Conservation (phyloP, 2,329 filamentous ascomycete genomes). For the Aaosphaeria pasadenensis region DNA sequence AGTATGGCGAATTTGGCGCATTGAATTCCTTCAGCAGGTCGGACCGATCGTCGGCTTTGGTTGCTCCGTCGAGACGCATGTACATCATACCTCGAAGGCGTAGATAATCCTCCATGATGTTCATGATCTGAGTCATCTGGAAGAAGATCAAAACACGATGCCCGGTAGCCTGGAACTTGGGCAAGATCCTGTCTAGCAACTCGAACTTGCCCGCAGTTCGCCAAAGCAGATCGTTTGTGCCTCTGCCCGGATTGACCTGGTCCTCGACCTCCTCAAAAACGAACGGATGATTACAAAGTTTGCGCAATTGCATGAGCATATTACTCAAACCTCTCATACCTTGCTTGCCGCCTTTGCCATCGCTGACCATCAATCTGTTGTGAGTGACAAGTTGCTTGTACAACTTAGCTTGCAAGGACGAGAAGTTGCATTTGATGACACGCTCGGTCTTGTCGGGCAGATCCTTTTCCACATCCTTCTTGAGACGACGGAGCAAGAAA, state of each 20-base stretch:
- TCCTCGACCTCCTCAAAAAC: slow-evolving; percentile 98
- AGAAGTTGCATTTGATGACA: slow-evolving; percentile 99
- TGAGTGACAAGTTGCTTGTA: slow-evolving; percentile 98
- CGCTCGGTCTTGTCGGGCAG: slow-evolving; percentile 98
- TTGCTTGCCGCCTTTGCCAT: slow-evolving; percentile 93
- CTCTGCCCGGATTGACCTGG: slow-evolving; percentile 87
- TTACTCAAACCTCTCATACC: slow-evolving; percentile 94
- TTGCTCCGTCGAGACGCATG: slow-evolving; percentile 90
- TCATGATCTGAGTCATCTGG: slow-evolving; percentile 99
- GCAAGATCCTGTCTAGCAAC: slow-evolving; percentile 83
- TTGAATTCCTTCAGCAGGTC: slow-evolving; percentile 89
- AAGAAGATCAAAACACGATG: slow-evolving; percentile 99
- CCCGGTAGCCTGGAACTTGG: slow-evolving; percentile 86
- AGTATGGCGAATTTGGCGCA: slow-evolving; percentile 83
- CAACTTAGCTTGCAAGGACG: slow-evolving; percentile 84
- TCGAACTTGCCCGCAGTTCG: slow-evolving; percentile 97
- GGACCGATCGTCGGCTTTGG: slow-evolving; percentile 95
- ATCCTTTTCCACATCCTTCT: slow-evolving; percentile 99
- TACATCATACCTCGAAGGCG: slow-evolving; percentile 80
- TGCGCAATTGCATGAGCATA: slow-evolving; percentile 99
- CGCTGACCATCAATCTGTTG: slow-evolving; percentile 90
- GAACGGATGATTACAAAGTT: slow-evolving; percentile 98
- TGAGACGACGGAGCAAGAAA: slow-evolving; percentile 95
- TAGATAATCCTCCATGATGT: slow-evolving; percentile 99
- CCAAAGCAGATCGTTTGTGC: slow-evolving; percentile 93